Conservation (phyloP, 345 rosid species). For the Cardamine occulta region DNA sequence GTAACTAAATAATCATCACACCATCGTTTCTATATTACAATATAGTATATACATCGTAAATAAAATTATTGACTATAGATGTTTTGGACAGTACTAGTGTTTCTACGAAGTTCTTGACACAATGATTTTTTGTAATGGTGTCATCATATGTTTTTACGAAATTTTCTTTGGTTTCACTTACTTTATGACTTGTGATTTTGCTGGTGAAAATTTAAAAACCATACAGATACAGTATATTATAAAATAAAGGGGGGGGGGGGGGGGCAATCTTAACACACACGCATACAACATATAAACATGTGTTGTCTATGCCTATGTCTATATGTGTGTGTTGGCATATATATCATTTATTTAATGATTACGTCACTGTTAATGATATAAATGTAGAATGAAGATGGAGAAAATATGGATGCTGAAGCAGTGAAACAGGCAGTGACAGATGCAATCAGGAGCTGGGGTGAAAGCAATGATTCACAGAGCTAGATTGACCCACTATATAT, state of each 20-base stretch:
- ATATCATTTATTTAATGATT: conserved; percentile 4
- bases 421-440: conserved; percentile 74
- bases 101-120: conserved; percentile 9
- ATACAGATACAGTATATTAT: background rate
- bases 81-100: background rate
- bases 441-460: conserved; percentile 69
- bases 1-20: conserved; percentile 43
- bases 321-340: conserved; percentile 24
- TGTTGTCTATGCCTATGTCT: conserved; percentile 18
- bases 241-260: background rate
- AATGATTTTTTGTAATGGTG: background rate
- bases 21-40: background rate
- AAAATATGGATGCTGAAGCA: conserved; percentile 60
- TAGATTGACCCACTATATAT: conserved; percentile 38
- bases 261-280: conserved; percentile 22
- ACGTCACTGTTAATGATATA: conserved; percentile 22
- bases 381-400: conserved; percentile 68
- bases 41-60: background rate
- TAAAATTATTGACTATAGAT: background rate
- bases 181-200: background rate
- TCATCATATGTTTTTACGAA: conserved; percentile 11
- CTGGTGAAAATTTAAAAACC: background rate
- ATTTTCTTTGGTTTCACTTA: conserved; percentile 1
- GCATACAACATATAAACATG: conserved; percentile 33
- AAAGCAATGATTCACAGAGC: conserved; percentile 38